These are phyloP conservation scores for Ustilago xerochloae DNA, from an alignment of 1,284 basidiomycete genomes.

Conservation along the genomic window DNA sequence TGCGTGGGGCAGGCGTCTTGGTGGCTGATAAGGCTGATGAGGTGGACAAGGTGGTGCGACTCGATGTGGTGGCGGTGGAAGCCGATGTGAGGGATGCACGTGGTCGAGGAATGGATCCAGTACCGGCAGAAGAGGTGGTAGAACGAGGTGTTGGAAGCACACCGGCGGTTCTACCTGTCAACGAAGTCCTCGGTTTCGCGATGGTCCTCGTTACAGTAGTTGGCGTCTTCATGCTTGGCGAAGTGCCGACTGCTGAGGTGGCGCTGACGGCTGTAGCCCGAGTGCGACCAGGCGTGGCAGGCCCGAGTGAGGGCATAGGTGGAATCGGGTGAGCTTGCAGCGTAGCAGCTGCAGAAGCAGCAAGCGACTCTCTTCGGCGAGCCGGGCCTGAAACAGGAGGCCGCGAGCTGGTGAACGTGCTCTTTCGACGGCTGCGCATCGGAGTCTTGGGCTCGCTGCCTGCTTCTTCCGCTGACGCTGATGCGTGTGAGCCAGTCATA, in stretches of 20 bases:
- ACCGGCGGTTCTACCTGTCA: conserved; percentile 11
- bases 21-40: not conserved
- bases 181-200: conserved; percentile 17
- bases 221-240: conserved; percentile 27
- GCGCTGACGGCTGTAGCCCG: conserved; percentile 2
- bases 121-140: conserved; percentile 2
- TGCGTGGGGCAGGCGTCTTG: conserved; percentile 1
- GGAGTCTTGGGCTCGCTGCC: conserved; percentile 28
- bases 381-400: conserved; percentile 39
- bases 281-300: conserved; percentile 18
- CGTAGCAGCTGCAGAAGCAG: conserved; percentile 11
- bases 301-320: conserved; percentile 22
- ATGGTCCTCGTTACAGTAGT: conserved; percentile 17
- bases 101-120: conserved; percentile 14
- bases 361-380: conserved; percentile 30
- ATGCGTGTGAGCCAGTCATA: not conserved
- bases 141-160: conserved; percentile 17
- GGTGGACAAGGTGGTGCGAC: not conserved
- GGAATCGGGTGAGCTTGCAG: conserved; percentile 26
- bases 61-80: not conserved
- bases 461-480: not conserved
- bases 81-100: conserved; percentile 21
- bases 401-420: conserved; percentile 35
- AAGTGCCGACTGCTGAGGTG: not conserved
- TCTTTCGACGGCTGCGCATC: conserved; percentile 37